Evolutionary conservation across 768 basidiomycete species (phyloP).

Genomic region (Trametes meyenii): DNA sequence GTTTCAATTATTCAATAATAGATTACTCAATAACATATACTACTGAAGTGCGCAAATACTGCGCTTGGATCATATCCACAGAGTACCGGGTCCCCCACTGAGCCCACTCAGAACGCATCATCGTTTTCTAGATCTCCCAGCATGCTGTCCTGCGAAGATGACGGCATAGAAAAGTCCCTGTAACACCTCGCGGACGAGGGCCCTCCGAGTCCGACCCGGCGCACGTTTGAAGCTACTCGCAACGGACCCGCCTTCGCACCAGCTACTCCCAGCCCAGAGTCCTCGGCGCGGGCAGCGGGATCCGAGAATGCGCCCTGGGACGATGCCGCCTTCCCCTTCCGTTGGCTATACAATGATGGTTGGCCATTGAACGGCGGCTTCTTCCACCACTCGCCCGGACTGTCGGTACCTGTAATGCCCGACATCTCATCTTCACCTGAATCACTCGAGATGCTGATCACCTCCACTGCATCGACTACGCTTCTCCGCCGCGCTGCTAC

Average conservation of each 20-base stretch:
- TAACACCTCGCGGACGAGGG: background rate
- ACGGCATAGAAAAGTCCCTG: background rate
- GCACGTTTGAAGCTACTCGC: background rate
- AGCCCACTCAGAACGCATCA: background rate
- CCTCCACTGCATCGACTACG: constrained; percentile 1
- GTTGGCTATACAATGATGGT: constrained; percentile 10
- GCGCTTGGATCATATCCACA: too few species aligned
- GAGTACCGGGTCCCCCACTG: too few species aligned
- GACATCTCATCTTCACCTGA: constrained; percentile 2
- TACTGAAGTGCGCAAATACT: too few species aligned
- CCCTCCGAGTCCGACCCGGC: background rate
- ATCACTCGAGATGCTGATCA: constrained; percentile 13
- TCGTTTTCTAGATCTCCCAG: background rate
- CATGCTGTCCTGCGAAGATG: constrained; percentile 10
- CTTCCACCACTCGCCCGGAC: background rate
- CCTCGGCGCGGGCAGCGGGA: background rate
- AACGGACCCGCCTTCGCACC: background rate
- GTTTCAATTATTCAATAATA: too few species aligned
- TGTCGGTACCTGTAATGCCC: too few species aligned
- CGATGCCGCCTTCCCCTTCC: constrained; percentile 2
- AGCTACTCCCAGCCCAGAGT: background rate
- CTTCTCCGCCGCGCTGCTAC: background rate
- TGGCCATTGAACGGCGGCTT: constrained; percentile 3
- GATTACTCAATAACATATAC: too few species aligned
- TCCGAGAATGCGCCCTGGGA: background rate